These are phyloP conservation scores for Russula abietina DNA, from an alignment of 768 basidiomycete species.

Conservation along the genomic window DNA sequence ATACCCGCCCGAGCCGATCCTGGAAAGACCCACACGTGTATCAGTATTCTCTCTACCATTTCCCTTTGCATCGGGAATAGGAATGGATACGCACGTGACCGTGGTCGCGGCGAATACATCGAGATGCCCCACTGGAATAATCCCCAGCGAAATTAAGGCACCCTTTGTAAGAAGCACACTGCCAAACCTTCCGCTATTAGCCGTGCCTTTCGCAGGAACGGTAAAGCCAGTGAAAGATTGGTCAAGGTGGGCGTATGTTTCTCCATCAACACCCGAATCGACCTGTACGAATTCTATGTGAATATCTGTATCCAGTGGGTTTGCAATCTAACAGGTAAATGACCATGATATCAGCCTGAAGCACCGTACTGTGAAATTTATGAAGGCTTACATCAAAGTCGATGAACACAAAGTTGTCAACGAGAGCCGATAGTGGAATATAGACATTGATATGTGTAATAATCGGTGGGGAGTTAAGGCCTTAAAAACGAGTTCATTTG, in stretches of 20 bases:
- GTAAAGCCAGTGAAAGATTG: constrained; percentile 50
- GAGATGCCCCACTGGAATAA: constrained; percentile 48
- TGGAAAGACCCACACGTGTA: constrained; percentile 15
- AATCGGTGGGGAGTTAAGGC: constrained; percentile 50
- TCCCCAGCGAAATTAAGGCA: constrained; percentile 47
- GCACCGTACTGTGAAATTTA: not conserved
- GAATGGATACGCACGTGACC: constrained; percentile 28
- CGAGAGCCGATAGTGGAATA: constrained; percentile 46
- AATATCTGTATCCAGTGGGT: constrained; percentile 54
- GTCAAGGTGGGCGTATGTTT: constrained; percentile 53
- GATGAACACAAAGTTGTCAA: constrained; percentile 45
- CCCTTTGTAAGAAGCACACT: constrained; percentile 59
- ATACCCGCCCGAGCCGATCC: constrained; percentile 51
- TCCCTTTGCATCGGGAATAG: not conserved
- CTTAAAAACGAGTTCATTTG: not conserved
- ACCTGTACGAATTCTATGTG: constrained; percentile 52
- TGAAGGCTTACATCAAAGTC: constrained; percentile 48
- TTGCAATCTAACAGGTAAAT: constrained; percentile 36
- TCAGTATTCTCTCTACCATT: not conserved
- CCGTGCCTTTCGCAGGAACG: constrained; percentile 51
- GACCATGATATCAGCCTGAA: not conserved
- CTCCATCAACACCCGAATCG: constrained; percentile 46
- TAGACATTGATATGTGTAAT: constrained; percentile 51
- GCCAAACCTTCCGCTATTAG: constrained; percentile 52
- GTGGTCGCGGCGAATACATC: constrained; percentile 51